Percentiles rank a stretch among this genome's conserved stretches.
These are phyloP conservation scores for Prunus mume DNA, from an alignment of 306 rosid species.

Conservation along the genomic window DNA sequence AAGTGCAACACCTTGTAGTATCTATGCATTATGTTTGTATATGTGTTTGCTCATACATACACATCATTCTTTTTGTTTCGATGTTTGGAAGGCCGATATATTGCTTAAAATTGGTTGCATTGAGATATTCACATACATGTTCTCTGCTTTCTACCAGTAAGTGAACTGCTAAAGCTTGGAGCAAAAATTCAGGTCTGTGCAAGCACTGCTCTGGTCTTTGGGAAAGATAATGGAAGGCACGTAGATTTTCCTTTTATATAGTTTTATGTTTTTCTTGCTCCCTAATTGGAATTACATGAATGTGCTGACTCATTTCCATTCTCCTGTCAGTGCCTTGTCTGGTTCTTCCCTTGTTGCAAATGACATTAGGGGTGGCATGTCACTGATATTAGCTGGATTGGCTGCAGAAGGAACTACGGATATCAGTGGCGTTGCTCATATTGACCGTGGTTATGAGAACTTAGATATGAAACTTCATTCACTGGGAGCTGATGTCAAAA, in stretches of 20 bases:
- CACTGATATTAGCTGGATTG: slow-evolving; percentile 32
- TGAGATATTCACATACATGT: neutral
- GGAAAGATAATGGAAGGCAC: slow-evolving; percentile 37
- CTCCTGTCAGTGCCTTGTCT: slow-evolving; percentile 9
- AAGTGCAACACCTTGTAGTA: neutral
- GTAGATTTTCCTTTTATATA: neutral
- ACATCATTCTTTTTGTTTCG: neutral
- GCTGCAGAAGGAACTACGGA: slow-evolving; percentile 35
- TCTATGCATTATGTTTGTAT: neutral
- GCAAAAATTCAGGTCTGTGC: slow-evolving; percentile 35
- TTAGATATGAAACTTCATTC: slow-evolving; percentile 26
- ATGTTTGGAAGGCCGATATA: neutral
- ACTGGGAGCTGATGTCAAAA: slow-evolving; percentile 32
- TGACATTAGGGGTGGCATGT: slow-evolving; percentile 41
- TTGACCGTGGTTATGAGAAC: slow-evolving; percentile 36
- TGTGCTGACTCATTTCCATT: neutral
- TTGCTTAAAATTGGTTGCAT: neutral
- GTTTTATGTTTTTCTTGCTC: neutral
- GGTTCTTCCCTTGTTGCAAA: slow-evolving; percentile 28
- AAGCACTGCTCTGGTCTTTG: slow-evolving; percentile 33
- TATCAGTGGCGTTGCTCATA: slow-evolving; percentile 22
- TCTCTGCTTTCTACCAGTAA: slow-evolving; percentile 25
- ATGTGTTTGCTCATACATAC: too few species aligned
- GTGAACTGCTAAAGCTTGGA: slow-evolving; percentile 32
- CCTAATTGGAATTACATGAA: neutral